A percentile compares a stretch with the other conserved stretches of the same genome.
Conservation (phyloP, 2,329 filamentous ascomycete species). For the Arthrobotrys sphaeroides region DNA sequence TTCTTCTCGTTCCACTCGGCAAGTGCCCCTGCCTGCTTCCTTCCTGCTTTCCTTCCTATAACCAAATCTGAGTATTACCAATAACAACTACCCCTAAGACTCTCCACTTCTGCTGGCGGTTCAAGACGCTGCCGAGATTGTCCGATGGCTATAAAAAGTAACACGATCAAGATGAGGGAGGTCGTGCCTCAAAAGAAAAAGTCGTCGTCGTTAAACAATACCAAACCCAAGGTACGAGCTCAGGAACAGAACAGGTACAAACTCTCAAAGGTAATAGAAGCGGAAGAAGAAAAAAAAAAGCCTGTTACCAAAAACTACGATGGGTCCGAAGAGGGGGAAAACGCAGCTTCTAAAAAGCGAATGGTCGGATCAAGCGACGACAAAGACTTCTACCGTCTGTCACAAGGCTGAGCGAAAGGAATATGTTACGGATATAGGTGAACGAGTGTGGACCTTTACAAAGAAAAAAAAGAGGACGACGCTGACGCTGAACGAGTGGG, state of each 20-base stretch:
- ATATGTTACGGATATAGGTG: constrained; percentile 15
- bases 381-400: neutral
- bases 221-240: neutral
- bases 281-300: constrained; percentile 4
- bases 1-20: neutral
- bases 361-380: constrained; percentile 12
- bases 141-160: constrained; percentile 52
- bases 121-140: constrained; percentile 45
- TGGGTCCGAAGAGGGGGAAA: constrained; percentile 11
- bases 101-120: neutral
- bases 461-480: constrained; percentile 28
- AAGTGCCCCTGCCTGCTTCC: neutral
- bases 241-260: neutral
- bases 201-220: constrained; percentile 1
- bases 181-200: constrained; percentile 13
- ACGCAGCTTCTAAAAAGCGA: constrained; percentile 29
- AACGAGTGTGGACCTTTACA: constrained; percentile 45
- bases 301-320: constrained; percentile 11
- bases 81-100: neutral
- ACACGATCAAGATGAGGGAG: constrained; percentile 37
- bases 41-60: neutral
- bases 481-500: constrained; percentile 49
- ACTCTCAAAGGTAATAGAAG: no score
- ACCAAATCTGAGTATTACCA: no score
- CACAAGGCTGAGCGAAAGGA: constrained; percentile 33